A percentile compares a stretch with the other conserved stretches of the same genome.
Conservation (phyloP, 1,139 yeast genomes). For the Yamadazyma jaroonii region DNA sequence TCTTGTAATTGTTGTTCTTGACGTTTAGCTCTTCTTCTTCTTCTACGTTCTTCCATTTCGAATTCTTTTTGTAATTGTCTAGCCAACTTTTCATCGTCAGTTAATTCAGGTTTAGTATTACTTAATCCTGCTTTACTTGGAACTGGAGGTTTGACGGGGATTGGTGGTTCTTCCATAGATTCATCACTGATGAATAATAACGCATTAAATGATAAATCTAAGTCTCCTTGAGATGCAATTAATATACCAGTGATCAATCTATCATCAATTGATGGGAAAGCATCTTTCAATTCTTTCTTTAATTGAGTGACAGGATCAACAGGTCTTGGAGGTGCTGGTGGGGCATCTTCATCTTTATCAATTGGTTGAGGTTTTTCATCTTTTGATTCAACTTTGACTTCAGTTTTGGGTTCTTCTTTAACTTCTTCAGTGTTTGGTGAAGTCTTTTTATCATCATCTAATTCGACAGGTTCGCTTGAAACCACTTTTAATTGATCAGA, state of each 20-base stretch:
- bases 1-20: conserved; percentile 32
- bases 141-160: conserved; percentile 18
- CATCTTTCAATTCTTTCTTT: conserved; percentile 62
- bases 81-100: conserved; percentile 81
- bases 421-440: not conserved
- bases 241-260: conserved; percentile 72
- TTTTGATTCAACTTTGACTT: conserved; percentile 7
- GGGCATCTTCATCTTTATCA: conserved; percentile 33
- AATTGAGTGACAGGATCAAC: conserved; percentile 53
- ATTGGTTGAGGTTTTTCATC: conserved; percentile 7
- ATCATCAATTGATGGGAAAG: conserved; percentile 76
- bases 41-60: conserved; percentile 44
- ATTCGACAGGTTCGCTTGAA: conserved; percentile 33
- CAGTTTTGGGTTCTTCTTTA: conserved; percentile 6
- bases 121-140: conserved; percentile 21
- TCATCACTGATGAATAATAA: conserved; percentile 76
- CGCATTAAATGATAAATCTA: conserved; percentile 89
- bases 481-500: conserved; percentile 31
- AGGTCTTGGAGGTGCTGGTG: conserved; percentile 75
- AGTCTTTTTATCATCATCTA: conserved; percentile 13
- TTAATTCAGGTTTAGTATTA: conserved; percentile 10
- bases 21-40: conserved; percentile 20
- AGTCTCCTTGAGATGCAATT: conserved; percentile 77
- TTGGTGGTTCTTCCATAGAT: conserved; percentile 59
- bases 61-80: conserved; percentile 74